Conservation (phyloP, 106 monocot genomes). For the Dendrobium officinale region DNA sequence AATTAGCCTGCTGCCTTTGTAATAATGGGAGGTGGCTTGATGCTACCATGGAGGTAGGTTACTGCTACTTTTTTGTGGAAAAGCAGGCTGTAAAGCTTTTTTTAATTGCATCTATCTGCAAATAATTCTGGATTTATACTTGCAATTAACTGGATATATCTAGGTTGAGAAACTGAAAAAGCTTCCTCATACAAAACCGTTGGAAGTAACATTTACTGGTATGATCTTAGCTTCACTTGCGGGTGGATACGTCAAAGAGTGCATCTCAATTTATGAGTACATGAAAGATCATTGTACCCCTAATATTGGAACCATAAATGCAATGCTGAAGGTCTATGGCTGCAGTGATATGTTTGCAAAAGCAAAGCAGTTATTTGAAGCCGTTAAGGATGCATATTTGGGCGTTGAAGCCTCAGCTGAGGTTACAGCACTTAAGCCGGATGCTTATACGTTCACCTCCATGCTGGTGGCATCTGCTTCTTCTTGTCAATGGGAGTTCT, state of each 20-base stretch:
- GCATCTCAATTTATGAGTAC: constrained; percentile 72
- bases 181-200: constrained; percentile 65
- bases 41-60: constrained; percentile 68
- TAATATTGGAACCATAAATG: constrained; percentile 85
- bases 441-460: constrained; percentile 57
- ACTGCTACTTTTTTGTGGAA: neutral
- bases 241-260: constrained; percentile 58
- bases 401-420: neutral
- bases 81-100: neutral
- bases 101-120: neutral
- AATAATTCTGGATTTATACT: neutral
- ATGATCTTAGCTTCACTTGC: constrained; percentile 84
- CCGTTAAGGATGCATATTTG: constrained; percentile 15
- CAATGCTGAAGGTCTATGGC: constrained; percentile 84
- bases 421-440: constrained; percentile 25
- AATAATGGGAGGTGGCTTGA: constrained; percentile 81
- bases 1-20: constrained; percentile 88
- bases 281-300: constrained; percentile 77
- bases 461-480: constrained; percentile 81
- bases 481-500: constrained; percentile 93
- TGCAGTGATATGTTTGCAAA: constrained; percentile 70
- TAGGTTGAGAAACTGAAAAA: constrained; percentile 79
- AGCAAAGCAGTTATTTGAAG: constrained; percentile 86
- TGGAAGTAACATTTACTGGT: constrained; percentile 91
- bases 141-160: neutral